Conservation (phyloP, 352 stramenopile genomes). For the Aphanomyces astaci region DNA sequence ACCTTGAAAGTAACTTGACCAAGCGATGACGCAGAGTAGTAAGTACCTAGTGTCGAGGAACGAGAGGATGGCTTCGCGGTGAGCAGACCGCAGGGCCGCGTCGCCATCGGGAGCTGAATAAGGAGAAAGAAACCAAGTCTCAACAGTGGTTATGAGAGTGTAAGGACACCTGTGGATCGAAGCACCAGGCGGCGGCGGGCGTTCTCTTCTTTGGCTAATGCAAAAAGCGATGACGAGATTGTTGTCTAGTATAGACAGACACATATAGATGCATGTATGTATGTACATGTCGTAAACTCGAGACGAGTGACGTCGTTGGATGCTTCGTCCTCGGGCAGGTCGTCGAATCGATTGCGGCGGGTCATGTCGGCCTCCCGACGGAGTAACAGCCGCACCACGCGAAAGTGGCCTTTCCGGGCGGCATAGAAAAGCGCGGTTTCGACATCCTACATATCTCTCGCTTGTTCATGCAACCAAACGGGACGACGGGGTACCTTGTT, state of each 20-base stretch:
- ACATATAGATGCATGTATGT: not conserved
- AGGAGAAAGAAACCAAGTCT: no score
- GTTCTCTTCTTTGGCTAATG: constrained; percentile 42
- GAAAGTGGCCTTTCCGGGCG: constrained; percentile 52
- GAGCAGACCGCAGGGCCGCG: not conserved
- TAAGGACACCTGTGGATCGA: not conserved
- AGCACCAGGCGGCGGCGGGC: constrained; percentile 28
- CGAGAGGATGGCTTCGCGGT: constrained; percentile 49
- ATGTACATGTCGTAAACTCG: constrained; percentile 33
- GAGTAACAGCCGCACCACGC: constrained; percentile 52
- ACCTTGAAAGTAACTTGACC: not conserved
- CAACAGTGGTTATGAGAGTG: not conserved
- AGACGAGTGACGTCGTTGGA: constrained; percentile 39
- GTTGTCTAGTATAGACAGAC: not conserved
- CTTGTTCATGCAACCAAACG: not conserved
- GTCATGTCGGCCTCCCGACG: constrained; percentile 50
- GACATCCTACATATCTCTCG: constrained; percentile 25
- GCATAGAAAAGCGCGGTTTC: constrained; percentile 75
- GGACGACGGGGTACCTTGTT: constrained; percentile 30
- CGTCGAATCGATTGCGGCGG: constrained; percentile 51
- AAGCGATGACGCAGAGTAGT: not conserved
- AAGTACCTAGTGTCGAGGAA: constrained; percentile 46
- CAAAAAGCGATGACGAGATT: no score
- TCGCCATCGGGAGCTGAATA: constrained; percentile 7
- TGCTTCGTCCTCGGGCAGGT: constrained; percentile 60